phyloP scores from a whole-genome alignment of 371 early-diverging fungal species.

The Apophysomyces sp. region DNA sequence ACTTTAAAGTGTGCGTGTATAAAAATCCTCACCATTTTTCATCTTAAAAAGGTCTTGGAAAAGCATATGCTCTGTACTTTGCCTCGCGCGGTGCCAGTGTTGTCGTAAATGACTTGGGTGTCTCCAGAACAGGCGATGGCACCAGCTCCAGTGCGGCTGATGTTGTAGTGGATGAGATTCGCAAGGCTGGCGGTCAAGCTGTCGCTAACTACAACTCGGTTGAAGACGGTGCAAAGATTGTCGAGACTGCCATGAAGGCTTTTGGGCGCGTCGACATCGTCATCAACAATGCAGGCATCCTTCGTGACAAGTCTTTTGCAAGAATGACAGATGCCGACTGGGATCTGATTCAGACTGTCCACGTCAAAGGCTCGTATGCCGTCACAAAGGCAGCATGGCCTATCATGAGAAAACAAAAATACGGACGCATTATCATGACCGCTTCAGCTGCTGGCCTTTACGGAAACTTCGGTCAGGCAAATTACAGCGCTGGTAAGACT shows the following conservation, averaged over 20 bases:
- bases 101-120: constrained; percentile 94
- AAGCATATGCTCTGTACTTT: constrained; percentile 91
- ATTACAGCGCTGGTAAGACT: constrained; percentile 77
- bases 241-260: constrained; percentile 93
- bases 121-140: constrained; percentile 80
- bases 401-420: constrained; percentile 93
- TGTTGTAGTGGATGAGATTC: constrained; percentile 94
- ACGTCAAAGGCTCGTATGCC: constrained; percentile 94
- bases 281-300: constrained; percentile 97
- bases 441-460: constrained; percentile 97
- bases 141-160: constrained; percentile 84
- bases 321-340: constrained; percentile 96
- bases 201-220: constrained; percentile 98
- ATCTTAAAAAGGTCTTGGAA: constrained; percentile 66
- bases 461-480: constrained; percentile 99
- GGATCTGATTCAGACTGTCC: constrained; percentile 92
- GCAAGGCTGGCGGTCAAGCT: constrained; percentile 88
- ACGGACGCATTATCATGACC: constrained; percentile 79
- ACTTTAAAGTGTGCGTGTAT: not conserved
- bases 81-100: constrained; percentile 87
- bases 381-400: constrained; percentile 97
- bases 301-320: constrained; percentile 94
- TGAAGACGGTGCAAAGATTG: constrained; percentile 94
- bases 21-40: not conserved
- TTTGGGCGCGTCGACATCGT: constrained; percentile 95